Evolutionary conservation across 371 early-diverging fungal genomes (phyloP).

Genomic region (Mucor saturninus): DNA sequence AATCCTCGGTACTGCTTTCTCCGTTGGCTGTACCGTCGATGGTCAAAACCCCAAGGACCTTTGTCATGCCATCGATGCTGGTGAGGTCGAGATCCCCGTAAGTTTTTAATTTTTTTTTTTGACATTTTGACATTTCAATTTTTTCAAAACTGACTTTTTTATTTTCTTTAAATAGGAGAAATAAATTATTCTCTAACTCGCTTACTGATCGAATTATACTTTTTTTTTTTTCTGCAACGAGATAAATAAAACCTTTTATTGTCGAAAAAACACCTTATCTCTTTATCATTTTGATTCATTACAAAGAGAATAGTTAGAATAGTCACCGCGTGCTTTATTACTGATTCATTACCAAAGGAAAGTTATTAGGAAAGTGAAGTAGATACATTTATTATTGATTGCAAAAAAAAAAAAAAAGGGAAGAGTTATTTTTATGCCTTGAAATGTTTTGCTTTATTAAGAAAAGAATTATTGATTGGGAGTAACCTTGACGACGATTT

Average conservation of each 20-base stretch:
- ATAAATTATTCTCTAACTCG: conserved; percentile 11
- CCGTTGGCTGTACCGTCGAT: conserved; percentile 95
- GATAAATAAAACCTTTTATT: too few relatives aligned
- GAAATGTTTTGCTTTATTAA: neutral
- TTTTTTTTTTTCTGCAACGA: too few relatives aligned
- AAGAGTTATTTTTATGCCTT: conserved; percentile 35
- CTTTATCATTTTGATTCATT: too few relatives aligned
- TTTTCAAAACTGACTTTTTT: conserved; percentile 51
- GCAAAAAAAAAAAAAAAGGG: neutral
- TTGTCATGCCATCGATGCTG: conserved; percentile 60
- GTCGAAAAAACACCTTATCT: too few relatives aligned
- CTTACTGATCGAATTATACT: too few relatives aligned
- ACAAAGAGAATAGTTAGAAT: too few relatives aligned
- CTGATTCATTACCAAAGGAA: too few relatives aligned
- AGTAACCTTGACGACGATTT: conserved; percentile 51
- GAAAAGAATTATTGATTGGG: conserved; percentile 11
- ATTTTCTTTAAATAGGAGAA: conserved; percentile 95
- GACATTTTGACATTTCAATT: conserved; percentile 69
- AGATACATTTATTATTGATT: too few relatives aligned
- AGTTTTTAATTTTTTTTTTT: conserved; percentile 20
- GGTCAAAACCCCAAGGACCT: conserved; percentile 57
- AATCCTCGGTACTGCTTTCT: conserved; percentile 98
- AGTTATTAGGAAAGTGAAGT: too few relatives aligned
- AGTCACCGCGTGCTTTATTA: too few relatives aligned
- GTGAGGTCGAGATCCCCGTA: conserved; percentile 90